These are phyloP conservation scores for Stemphylium vesicarium DNA, from an alignment of 2,329 filamentous ascomycete species.

Conservation along the genomic window DNA sequence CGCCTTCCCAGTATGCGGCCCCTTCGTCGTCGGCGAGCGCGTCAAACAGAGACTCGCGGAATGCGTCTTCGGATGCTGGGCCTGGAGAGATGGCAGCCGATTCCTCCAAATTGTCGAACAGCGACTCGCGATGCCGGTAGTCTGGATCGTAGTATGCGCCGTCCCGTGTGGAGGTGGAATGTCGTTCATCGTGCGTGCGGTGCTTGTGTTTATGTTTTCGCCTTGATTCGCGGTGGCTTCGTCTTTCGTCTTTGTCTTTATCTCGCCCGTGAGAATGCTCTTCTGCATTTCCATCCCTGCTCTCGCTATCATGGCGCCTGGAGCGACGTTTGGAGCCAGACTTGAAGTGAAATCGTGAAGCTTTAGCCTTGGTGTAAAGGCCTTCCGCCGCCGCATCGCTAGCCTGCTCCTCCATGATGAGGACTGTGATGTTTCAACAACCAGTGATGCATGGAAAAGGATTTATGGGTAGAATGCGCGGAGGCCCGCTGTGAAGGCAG, in stretches of 20 bases:
- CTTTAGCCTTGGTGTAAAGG: slow-evolving; percentile 34
- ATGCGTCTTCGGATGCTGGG: slow-evolving; percentile 71
- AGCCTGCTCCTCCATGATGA: slow-evolving; percentile 40
- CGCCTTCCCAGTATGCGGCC: slow-evolving; percentile 89
- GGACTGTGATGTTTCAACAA: slow-evolving; percentile 13
- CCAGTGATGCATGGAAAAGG: slow-evolving; percentile 26
- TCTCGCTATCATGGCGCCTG: slow-evolving; percentile 23
- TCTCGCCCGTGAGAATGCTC: slow-evolving; percentile 21
- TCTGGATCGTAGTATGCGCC: slow-evolving; percentile 43
- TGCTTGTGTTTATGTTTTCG: slow-evolving; percentile 29
- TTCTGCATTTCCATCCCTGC: slow-evolving; percentile 10
- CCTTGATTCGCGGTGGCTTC: slow-evolving; percentile 19
- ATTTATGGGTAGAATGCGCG: background rate
- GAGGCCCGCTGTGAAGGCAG: slow-evolving; percentile 1
- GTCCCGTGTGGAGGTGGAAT: slow-evolving; percentile 34
- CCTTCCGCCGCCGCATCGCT: slow-evolving; percentile 25
- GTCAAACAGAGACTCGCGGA: slow-evolving; percentile 93
- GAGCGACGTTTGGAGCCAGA: slow-evolving; percentile 29
- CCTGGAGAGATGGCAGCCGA: slow-evolving; percentile 43
- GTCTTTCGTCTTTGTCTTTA: slow-evolving; percentile 12
- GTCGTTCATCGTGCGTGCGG: slow-evolving; percentile 21
- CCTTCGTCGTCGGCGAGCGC: slow-evolving; percentile 97
- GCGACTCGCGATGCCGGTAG: slow-evolving; percentile 40
- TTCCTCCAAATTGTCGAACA: slow-evolving; percentile 37
- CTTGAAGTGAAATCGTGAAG: slow-evolving; percentile 51